Base-by-base conservation (phyloP, 2,329 filamentous ascomycete species). In the Delphinella strobiligena region DNA sequence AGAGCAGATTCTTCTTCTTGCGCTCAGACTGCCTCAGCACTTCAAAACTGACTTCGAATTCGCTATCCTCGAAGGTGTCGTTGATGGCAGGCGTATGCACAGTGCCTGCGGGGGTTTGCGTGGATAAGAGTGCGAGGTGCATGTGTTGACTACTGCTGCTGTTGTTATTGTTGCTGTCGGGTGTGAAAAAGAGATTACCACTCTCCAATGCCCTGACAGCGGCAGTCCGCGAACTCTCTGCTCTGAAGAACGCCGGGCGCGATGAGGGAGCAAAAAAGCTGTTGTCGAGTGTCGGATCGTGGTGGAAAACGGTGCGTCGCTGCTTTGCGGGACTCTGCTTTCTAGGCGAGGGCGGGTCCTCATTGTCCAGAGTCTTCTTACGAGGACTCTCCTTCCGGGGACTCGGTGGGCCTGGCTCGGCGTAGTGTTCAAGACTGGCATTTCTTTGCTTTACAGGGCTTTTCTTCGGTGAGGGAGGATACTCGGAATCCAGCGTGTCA, bases 391-490 rank as follows among this genome's bases (percentile, higher is more conserved):
- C 40, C 54, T 51, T 14, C 48, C 41, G 27, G 44, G 42, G 5
- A 41, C 36, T n/a, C 12, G 27, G 4, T 24, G 2, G 27, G 39
- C 15, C 38, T 8, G 14, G 30, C 14, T 17, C 30, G 31, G 7
- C 33, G 31, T 17, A 18, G 29, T 11, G 17, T 19, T 29, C 22
- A 18, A 35, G 19, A 27, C 12, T 33, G 39, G 41, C 39, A 19
- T 12, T 31, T 4, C 11, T 36, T 40, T 53, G 52, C 11, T 49
- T 41, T 27, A 38, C 29, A 3, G 54, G 47, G 22, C 48, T 54
- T 37, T 57, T 57, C 4, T 43, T 42, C 9, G 55, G 36, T 40
- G 53, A 56, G n/a, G 55, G 55, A 32, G 54, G 57, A 36, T 58
- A 60, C 38, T 59, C 56, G n/a, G 46, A 31, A 34, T 55, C 53